Evolutionary conservation across 331 rosid genomes (phyloP), one percentile per base, ranked within the genome.

Genomic region (Stylosanthes scabra): DNA sequence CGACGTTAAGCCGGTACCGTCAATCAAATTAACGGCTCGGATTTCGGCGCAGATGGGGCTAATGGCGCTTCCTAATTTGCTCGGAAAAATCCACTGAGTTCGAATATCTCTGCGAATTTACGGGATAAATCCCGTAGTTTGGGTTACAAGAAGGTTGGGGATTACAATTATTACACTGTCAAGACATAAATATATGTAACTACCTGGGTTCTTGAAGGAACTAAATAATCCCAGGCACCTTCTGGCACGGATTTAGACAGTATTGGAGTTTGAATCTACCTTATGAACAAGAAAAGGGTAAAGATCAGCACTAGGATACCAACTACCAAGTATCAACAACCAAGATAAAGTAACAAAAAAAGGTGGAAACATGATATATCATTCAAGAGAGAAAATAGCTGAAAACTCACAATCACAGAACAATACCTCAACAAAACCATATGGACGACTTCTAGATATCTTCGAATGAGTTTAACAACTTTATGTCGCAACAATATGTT

Each of bases 221-320:
- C 99, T 84, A 95, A 78, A 84, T 91, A 95, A 88, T 95, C 99
- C 13, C 99, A 84, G 37, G 99, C 99, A 80, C 97, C 97, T 86
- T 94, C 99, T 9, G 99, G 99, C 41, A 97, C 90, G 58, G 97
- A 95, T 80, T 96, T 88, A 77, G 97, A 87, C 79, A 95, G 91
- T 83, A 95, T 90, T 75, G 99, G 99, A 82, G 99, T 95, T 90
- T 95, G 97, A 88, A 95, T 88, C 99, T 95, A 83, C 93, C 99
- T 91, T 90, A 68, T 84, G 84, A 89, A 77, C 86, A 88, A 61
- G n/a, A 78, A 78, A 80, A 78, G 64, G 45, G 73, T 78, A 87
- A 81, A 78, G 72, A 83, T 81, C 71, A 81, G 86, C 66, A 73
- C 14, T 46, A 80, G 44, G 56, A 63, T 54, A 42, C 14, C 25